Evolutionary conservation across 1,284 basidiomycete species (phyloP), one percentile per base, ranked within the genome.

Genomic region (Veloporphyrellus conicus): DNA sequence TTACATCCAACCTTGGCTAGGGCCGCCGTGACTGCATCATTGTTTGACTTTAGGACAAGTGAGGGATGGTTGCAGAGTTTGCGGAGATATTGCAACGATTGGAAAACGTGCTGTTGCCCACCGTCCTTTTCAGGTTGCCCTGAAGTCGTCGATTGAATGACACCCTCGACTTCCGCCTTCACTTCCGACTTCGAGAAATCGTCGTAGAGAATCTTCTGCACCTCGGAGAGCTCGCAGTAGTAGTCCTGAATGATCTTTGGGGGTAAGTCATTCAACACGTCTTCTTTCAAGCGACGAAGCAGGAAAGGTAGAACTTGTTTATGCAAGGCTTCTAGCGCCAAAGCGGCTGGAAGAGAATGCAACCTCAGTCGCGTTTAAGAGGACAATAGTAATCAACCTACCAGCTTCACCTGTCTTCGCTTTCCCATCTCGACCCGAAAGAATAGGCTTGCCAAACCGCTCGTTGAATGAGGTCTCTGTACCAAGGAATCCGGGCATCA

Each of bases 171-270:
- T 32, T 82, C 76, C 31, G 75, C 66, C 48, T 73, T 80, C 20
- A 84, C 91, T 55, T 84, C 80, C 1, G 93, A 95, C 63, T 82
- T 81, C 1, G 89, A 83, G 61, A 93, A 96, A 61, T 94, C 87
- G 63, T 97, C 94, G 66, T 97, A 98, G 15, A 98, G 77, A 59
- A 84, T 76, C 69, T 93, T 92, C 72, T 99, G 94, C 44, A 99
- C 69, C 14, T 93, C 87, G 0, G 94, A 97, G 3, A 99, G 77
- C 62, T 99, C 95, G 75, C 95, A 98, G 63, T 98, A 96, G 68
- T 99, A 98, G 66, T 99, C 96, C 69, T 99, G 96, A 54, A 99
- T 99, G 67, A 99, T 99, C 74, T 99, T 99, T 3, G 96, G 96
- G 1, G 96, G 96, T 2, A 99, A 76, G 64, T 99, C 96, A 58